These are phyloP conservation scores for Aspergillus ustus DNA, from an alignment of 2,329 filamentous ascomycete genomes.

Conservation along the genomic window DNA sequence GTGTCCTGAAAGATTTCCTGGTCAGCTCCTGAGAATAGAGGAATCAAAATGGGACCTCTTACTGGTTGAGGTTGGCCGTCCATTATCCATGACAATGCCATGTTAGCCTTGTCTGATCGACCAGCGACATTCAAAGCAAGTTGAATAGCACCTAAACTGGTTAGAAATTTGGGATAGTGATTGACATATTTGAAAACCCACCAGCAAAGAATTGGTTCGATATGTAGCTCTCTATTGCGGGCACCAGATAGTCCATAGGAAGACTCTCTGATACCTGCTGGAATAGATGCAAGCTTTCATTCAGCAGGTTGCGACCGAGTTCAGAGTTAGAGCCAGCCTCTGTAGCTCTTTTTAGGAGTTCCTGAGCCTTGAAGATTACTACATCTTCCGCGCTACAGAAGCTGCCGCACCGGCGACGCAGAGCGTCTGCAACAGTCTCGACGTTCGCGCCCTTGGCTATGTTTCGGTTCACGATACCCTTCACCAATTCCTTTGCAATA, in stretches of 20 bases:
- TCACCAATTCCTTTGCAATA: constrained; percentile 90
- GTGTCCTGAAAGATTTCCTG: constrained; percentile 58
- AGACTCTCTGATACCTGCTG: constrained; percentile 84
- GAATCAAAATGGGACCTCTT: constrained; percentile 14
- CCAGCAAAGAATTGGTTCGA: constrained; percentile 85
- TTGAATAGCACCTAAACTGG: constrained; percentile 72
- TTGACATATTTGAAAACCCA: constrained; percentile 32
- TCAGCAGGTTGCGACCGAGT: constrained; percentile 75
- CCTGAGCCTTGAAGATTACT: constrained; percentile 96
- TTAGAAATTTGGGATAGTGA: constrained; percentile 15
- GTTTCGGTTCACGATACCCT: constrained; percentile 96
- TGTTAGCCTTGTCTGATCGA: constrained; percentile 84
- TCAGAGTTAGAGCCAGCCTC: constrained; percentile 78
- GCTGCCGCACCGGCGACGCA: constrained; percentile 88
- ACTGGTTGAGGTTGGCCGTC: constrained; percentile 72
- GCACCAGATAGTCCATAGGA: constrained; percentile 77
- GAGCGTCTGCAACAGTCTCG: constrained; percentile 93
- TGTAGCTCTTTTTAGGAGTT: constrained; percentile 85
- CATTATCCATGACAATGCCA: constrained; percentile 82
- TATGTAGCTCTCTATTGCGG: constrained; percentile 79
- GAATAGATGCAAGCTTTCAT: constrained; percentile 87
- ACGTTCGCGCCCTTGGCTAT: constrained; percentile 97
- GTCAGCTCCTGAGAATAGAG: constrained; percentile 17
- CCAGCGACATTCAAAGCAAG: constrained; percentile 81
- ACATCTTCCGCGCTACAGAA: constrained; percentile 98